Conservation (phyloP, 345 rosid species). For the Isatis tinctoria region DNA sequence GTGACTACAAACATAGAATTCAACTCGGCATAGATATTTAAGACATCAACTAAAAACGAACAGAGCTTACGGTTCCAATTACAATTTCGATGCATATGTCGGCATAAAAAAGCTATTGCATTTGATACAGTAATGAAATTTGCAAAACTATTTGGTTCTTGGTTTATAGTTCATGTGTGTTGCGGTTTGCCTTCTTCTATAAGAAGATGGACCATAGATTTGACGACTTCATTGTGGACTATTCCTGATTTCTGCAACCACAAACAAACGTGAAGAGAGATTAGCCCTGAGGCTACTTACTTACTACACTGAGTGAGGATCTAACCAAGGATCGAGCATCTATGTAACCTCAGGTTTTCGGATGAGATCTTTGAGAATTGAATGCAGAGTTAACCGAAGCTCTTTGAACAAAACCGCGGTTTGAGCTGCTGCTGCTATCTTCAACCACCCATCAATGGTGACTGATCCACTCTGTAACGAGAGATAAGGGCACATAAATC, state of each 20-base stretch:
- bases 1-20: no score
- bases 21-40: no score
- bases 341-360: slow-evolving; percentile 66
- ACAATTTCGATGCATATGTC: no score
- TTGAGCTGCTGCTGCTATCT: slow-evolving; percentile 84
- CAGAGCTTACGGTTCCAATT: no score
- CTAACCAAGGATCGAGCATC: slow-evolving; percentile 2
- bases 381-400: slow-evolving; percentile 69
- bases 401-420: slow-evolving; percentile 90
- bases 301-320: not conserved
- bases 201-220: slow-evolving; percentile 65
- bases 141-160: no score
- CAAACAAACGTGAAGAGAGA: not conserved
- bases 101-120: no score
- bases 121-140: no score
- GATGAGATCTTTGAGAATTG: slow-evolving; percentile 59
- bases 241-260: slow-evolving; percentile 46
- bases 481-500: not conserved
- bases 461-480: slow-evolving; percentile 59
- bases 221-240: slow-evolving; percentile 68
- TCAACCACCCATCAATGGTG: slow-evolving; percentile 78
- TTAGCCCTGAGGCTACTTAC: not conserved
- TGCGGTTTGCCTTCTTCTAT: slow-evolving; percentile 65
- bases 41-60: no score
- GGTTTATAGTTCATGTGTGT: slow-evolving; percentile 5